Base-by-base conservation (phyloP, 805 yeast species). In the Kockiozyma suomiensis region DNA sequence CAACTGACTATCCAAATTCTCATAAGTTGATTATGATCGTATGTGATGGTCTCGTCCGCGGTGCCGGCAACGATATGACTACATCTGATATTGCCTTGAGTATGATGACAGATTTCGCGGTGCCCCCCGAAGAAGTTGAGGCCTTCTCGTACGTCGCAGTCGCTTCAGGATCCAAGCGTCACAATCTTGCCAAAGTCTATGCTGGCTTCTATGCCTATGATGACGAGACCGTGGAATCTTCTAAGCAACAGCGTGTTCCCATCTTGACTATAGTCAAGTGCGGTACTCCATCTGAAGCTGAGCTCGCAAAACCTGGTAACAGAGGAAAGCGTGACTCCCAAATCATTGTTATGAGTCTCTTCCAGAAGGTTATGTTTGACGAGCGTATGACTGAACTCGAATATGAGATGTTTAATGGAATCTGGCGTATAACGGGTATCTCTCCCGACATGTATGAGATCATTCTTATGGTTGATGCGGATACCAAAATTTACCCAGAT, bases 311-410 rank as follows among this genome's bases (percentile, higher is more conserved):
- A 73, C 97, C 97, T 12, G 97, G 97, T 69, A 92, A 92, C 73
- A 84, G 97, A 79, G 97, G 97, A 75, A 92, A 92, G 74, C 87
- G 97, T 77, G 97, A 92, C 72, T 89, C 97, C 25, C 97, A 92
- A 74, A 86, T 92, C 58, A 85, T 92, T 64, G 77, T 92, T 68
- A 92, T 92, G 97, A 83, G 93, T 0, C 91, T 91, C 73, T 80
- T 92, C 68, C 97, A 91, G 75, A 86, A 85, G 70, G 83, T 91
- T 12, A 87, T 91, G 65, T 90, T 90, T 74, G 92, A 90, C 73
- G 97, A 92, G 74, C 85, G 97, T 79, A 92, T 92, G 97, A 87
- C 97, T 0, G 88, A 86, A 64, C 81, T 92, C 59, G 97, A 92
- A 69, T 89, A 82, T 69, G 96, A 88, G 71, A 79, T 92, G 67